Evolutionary conservation across 176 grass and related monocot species (phyloP).

Genomic region (Luzula sylvatica): DNA sequence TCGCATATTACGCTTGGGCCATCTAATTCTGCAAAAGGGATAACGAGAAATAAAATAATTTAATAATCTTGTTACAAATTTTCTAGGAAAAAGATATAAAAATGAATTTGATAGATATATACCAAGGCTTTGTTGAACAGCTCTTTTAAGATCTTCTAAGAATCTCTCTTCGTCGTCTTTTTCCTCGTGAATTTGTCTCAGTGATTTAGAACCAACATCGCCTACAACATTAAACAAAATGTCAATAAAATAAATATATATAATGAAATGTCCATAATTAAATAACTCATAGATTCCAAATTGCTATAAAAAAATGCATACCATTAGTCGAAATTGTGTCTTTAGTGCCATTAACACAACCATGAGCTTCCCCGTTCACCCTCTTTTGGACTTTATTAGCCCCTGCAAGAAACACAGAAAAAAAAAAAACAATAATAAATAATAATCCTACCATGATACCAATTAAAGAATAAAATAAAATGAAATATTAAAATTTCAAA

Average conservation of each 20-base stretch:
- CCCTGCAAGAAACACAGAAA: background rate
- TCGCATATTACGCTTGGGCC: constrained; percentile 13
- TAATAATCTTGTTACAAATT: constrained; percentile 1
- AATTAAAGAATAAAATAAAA: background rate
- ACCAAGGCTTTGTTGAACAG: constrained; percentile 93
- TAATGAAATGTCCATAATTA: background rate
- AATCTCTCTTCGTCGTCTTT: constrained; percentile 74
- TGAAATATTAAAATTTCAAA: background rate
- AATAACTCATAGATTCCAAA: background rate
- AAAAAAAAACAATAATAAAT: too few relatives aligned
- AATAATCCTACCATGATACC: too few relatives aligned
- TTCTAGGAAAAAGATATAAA: background rate
- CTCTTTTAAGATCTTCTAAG: constrained; percentile 68
- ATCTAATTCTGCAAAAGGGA: constrained; percentile 6
- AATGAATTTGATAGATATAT: constrained; percentile 13
- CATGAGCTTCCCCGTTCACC: constrained; percentile 9
- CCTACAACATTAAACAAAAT: constrained; percentile 23
- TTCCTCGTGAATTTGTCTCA: constrained; percentile 28
- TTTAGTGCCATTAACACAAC: constrained; percentile 10
- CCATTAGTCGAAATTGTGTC: background rate
- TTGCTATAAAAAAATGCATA: background rate
- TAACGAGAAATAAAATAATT: background rate
- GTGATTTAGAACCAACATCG: constrained; percentile 27
- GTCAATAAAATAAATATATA: background rate
- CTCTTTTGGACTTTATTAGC: constrained; percentile 5